Evolutionary conservation across 2,329 filamentous ascomycete species (phyloP), one percentile per base, ranked within the genome.

Genomic region (Aaosphaeria pasadenensis): DNA sequence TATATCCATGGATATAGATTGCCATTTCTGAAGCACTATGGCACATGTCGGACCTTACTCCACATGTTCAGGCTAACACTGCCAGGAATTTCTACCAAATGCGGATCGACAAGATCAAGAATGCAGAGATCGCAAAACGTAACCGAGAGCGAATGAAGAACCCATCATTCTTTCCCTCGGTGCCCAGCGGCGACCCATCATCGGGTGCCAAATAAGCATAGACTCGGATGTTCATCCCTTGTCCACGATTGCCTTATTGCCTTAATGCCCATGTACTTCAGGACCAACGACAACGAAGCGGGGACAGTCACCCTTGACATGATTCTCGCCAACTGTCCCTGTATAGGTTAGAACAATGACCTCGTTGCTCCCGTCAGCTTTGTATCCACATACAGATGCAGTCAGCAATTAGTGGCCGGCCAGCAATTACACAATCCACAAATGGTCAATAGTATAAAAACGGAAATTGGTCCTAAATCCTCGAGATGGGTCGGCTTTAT

Each of bases 1-100:
- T 24, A 24, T 24, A 24, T 24, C 17, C 17, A 24, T 24, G 17
- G 17, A 24, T 24, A 24, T 24, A 24, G 17, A 3, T 24, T 24
- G 17, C 17, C 17, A 24, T 24, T 24, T 24, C 17, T 24, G 17
- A 24, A 24, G 17, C 17, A 24, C 17, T 24, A 24, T 24, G 17
- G 17, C 17, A 24, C 17, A 24, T 24, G 17, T 24, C 17, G 17
- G 17, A 24, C 17, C 17, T 24, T 24, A 24, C 17, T 24, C 17
- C 17, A 24, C 17, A 24, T 24, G 17, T 24, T 24, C 13, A 36
- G 24, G 24, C 39, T 13, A 7, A 24, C 7, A 9, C 11, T 40
- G 24, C 30, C 61, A 94, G 89, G 59, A 81, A 84, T 29, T 96
- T 99, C 71, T 95, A 90, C 66, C 87, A 92, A 58, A 89, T 91